phyloP scores from a whole-genome alignment of 805 yeast species.

The Starmerella lactis-condensi region DNA sequence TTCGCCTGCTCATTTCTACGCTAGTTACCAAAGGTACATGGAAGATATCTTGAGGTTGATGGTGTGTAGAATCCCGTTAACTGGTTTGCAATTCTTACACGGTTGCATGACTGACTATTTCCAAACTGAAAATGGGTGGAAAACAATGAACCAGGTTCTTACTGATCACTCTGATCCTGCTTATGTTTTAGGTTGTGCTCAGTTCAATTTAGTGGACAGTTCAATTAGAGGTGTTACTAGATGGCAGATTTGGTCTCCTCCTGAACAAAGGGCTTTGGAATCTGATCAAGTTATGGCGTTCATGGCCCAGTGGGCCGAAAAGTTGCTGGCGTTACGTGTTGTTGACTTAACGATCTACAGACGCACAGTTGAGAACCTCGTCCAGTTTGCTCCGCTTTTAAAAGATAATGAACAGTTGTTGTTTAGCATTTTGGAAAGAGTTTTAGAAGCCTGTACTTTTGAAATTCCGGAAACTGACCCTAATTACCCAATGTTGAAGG shows the following conservation, averaged over 20 bases:
- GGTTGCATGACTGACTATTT: conserved; percentile 54
- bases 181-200: conserved; percentile 58
- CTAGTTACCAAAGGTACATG: conserved; percentile 61
- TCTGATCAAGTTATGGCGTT: conserved; percentile 41
- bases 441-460: conserved; percentile 66
- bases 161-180: conserved; percentile 27
- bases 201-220: conserved; percentile 71
- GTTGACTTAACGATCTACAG: conserved; percentile 66
- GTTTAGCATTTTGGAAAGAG: conserved; percentile 71
- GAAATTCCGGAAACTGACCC: conserved; percentile 48
- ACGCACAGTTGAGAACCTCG: conserved; percentile 77
- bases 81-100: conserved; percentile 67
- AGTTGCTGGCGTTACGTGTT: conserved; percentile 50
- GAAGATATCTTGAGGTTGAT: conserved; percentile 82
- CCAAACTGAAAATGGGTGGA: conserved; percentile 41
- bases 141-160: conserved; percentile 32
- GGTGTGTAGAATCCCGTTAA: conserved; percentile 69
- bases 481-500: conserved; percentile 50
- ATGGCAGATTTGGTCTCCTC: conserved; percentile 85
- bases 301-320: conserved; percentile 39
- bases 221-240: conserved; percentile 81
- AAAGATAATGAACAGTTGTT: conserved; percentile 55
- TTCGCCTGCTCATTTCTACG: conserved; percentile 57
- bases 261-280: conserved; percentile 34
- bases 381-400: conserved; percentile 79